These are phyloP conservation scores for Corylus avellana DNA, from an alignment of 306 rosid species.

Conservation along the genomic window DNA sequence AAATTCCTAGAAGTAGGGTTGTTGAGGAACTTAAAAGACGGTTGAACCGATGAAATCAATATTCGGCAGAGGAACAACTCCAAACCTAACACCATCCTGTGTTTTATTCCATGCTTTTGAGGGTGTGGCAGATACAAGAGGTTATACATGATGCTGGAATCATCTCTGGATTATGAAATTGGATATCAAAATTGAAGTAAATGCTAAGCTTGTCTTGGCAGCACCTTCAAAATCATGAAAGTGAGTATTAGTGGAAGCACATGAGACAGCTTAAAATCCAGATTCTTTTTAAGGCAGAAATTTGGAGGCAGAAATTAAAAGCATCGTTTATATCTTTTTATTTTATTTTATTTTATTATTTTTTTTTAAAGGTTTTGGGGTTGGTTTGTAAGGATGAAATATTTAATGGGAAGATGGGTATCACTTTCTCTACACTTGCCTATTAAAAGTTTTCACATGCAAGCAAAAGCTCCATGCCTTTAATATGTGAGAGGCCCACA, in stretches of 20 bases:
- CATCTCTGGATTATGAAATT: no score
- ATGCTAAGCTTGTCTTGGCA: no score
- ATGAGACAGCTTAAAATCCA: not conserved
- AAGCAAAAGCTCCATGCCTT: not conserved
- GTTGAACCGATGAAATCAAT: slow-evolving; percentile 31
- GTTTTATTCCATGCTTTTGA: not conserved
- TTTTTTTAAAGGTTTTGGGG: not conserved
- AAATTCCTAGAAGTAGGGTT: slow-evolving; percentile 46
- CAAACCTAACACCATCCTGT: not conserved
- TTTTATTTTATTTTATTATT: not conserved
- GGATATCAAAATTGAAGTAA: no score
- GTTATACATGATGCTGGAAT: no score
- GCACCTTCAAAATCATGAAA: not conserved
- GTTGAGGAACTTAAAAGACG: slow-evolving; percentile 65
- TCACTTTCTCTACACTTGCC: not conserved
- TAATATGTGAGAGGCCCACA: no score
- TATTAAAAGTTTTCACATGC: not conserved
- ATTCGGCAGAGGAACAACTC: not conserved
- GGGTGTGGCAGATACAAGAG: not conserved
- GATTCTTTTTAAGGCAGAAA: not conserved
- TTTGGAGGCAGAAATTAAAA: not conserved
- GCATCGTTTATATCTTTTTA: no score
- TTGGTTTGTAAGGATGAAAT: not conserved
- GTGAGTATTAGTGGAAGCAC: not conserved
- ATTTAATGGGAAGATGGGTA: not conserved